Conservation (phyloP, 2,329 filamentous ascomycete genomes). For the Hymenoscyphus fructigenus region DNA sequence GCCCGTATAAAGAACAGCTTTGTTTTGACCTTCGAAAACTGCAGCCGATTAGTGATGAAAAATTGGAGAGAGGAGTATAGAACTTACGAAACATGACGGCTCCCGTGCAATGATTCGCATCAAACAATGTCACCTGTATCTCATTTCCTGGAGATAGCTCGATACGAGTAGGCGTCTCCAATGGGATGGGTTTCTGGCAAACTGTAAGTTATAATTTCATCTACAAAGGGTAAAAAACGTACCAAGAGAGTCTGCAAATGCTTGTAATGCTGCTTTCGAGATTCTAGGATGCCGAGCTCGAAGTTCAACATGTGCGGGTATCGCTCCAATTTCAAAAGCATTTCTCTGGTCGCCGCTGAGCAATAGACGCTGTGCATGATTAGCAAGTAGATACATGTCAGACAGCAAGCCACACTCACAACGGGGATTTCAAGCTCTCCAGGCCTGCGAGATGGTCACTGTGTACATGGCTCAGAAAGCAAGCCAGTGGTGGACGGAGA, state of each 20-base stretch:
- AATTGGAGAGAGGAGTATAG: not conserved
- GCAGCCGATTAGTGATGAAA: conserved; percentile 10
- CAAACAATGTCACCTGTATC: conserved; percentile 81
- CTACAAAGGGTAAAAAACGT: too few species aligned
- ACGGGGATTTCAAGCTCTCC: conserved; percentile 72
- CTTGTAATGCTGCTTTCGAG: conserved; percentile 70
- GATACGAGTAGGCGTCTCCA: conserved; percentile 75
- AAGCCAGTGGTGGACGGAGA: conserved; percentile 66
- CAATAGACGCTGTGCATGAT: conserved; percentile 67
- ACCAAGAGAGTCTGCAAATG: conserved; percentile 70
- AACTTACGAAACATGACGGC: conserved; percentile 79
- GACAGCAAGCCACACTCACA: conserved; percentile 46
- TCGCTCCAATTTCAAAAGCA: conserved; percentile 77
- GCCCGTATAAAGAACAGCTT: conserved; percentile 81
- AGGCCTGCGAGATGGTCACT: conserved; percentile 85
- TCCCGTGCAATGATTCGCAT: conserved; percentile 90
- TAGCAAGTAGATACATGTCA: not conserved
- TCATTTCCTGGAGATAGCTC: conserved; percentile 67
- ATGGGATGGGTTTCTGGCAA: conserved; percentile 79
- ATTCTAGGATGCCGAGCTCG: conserved; percentile 73
- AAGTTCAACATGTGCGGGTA: conserved; percentile 80
- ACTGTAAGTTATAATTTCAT: too few species aligned
- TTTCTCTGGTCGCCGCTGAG: conserved; percentile 76
- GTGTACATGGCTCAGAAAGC: conserved; percentile 90
- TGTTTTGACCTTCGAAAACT: conserved; percentile 71